phyloP scores from a whole-genome alignment of 2,329 filamentous ascomycete genomes.

The Diaporthe vaccinii region DNA sequence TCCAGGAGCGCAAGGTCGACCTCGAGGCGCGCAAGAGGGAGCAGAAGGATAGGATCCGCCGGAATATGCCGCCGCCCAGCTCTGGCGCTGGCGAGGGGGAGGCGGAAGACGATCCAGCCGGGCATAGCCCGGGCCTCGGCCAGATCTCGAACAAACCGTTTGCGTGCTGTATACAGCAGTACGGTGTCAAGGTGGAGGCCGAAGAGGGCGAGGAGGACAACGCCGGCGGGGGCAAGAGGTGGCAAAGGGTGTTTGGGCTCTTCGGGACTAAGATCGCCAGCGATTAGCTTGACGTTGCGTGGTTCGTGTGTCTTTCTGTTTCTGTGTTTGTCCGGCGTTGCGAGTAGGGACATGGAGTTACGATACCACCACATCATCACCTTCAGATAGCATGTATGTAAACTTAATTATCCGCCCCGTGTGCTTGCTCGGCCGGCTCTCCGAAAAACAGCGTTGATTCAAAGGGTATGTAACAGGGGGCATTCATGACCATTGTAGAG shows the following conservation, averaged over 20 bases:
- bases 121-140: conserved; percentile 26
- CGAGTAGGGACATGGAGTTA: not conserved
- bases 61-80: conserved; percentile 52
- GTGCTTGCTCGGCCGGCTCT: not conserved
- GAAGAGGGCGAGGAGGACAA: conserved; percentile 58
- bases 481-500: conserved; percentile 32
- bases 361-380: not conserved
- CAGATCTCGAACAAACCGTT: conserved; percentile 71
- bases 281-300: not conserved
- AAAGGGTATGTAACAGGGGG: conserved; percentile 22
- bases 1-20: conserved; percentile 77
- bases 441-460: conserved; percentile 11
- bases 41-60: conserved; percentile 21
- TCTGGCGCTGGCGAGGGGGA: conserved; percentile 47
- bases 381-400: not conserved
- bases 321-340: not conserved
- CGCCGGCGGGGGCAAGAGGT: conserved; percentile 62
- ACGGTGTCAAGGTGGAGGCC: conserved; percentile 67
- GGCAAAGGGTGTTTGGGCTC: conserved; percentile 74
- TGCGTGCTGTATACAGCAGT: conserved; percentile 78
- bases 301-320: not conserved
- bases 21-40: conserved; percentile 47
- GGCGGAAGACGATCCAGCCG: conserved; percentile 34
- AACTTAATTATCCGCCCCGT: not conserved
- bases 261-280: conserved; percentile 72